Evolutionary conservation across 2,329 filamentous ascomycete species (phyloP), one percentile per base, ranked within the genome.

Genomic region (Leptographium wingfieldii): DNA sequence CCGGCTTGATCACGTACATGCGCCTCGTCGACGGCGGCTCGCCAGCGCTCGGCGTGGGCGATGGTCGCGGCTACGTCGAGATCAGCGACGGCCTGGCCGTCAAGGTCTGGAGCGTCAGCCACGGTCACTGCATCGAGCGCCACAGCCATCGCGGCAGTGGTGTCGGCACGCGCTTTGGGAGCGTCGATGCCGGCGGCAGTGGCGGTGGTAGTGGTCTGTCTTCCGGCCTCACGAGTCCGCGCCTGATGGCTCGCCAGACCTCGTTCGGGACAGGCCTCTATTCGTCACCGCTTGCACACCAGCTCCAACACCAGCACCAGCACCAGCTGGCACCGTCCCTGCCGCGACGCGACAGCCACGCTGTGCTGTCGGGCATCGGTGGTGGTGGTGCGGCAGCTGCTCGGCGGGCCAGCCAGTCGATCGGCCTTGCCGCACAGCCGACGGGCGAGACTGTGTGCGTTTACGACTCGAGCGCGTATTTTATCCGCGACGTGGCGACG

Each of bases 401-500:
- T 22, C 61, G 58, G 11, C 62, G 54, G 5, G n/a, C 27, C 14
- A 63, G 59, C 27, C 57, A 59, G 3, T 31, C 59, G 4, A 29
- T 59, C 3, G 10, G 56, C 22, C n/a, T 35, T 1, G 35, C 33
- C 0, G 52, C 38, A 1, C 33, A 48, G 25, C 31, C 59, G 7
- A 48, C 71, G n/a, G 71, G 70, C 57, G 80, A 84, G 60, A 75
- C 73, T 22, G 68, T 80, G 40, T 91, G 86, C 66, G 87, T 91
- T 1, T 87, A 90, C 62, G 90, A 96, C 70, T 95, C 90, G 64
- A 94, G 91, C 22, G 92, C 90, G 0, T 97, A 92, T 72, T 97
- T 99, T 72, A 88, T 99, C 64, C 87, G 90, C 46, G 88, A 94
- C 62, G 77, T 86, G 40, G 70, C 74, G 0, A 87, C 84, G 0